phyloP scores from a whole-genome alignment of 331 rosid genomes.

The Telfairia occidentalis region DNA sequence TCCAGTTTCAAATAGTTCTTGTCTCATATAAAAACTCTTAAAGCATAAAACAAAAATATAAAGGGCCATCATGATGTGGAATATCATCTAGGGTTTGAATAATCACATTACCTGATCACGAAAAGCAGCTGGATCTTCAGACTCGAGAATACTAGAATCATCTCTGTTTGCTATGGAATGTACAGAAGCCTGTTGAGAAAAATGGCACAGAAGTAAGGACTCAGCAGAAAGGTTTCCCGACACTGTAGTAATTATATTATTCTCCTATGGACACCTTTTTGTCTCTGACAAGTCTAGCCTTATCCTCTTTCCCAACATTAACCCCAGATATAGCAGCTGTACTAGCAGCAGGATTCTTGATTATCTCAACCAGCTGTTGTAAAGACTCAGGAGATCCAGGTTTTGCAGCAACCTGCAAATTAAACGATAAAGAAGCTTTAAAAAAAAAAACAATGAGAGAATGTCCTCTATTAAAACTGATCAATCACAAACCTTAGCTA shows the following conservation, averaged over 20 bases:
- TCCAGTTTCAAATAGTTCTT: not conserved
- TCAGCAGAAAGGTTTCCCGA: not conserved
- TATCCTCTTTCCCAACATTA: conserved; percentile 73
- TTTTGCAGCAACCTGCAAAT: conserved; percentile 66
- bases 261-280: conserved; percentile 44
- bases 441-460: not conserved
- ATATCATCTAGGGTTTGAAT: not conserved
- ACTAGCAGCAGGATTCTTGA: conserved; percentile 63
- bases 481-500: conserved; percentile 58
- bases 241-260: not conserved
- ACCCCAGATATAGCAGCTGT: conserved; percentile 32
- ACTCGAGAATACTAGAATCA: conserved; percentile 41
- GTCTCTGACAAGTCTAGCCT: conserved; percentile 57
- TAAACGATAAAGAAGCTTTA: conserved; percentile 12
- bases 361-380: conserved; percentile 69
- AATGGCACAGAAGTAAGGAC: not conserved
- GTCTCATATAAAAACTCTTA: not conserved
- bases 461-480: not conserved
- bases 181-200: conserved; percentile 44
- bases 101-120: conserved; percentile 62
- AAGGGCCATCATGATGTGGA: not conserved
- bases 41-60: not conserved
- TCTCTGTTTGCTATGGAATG: conserved; percentile 40
- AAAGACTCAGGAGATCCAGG: conserved; percentile 85
- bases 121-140: conserved; percentile 83